Conservation (phyloP, 73 alveolate genomes). For the Vitrella brassicaformis region DNA sequence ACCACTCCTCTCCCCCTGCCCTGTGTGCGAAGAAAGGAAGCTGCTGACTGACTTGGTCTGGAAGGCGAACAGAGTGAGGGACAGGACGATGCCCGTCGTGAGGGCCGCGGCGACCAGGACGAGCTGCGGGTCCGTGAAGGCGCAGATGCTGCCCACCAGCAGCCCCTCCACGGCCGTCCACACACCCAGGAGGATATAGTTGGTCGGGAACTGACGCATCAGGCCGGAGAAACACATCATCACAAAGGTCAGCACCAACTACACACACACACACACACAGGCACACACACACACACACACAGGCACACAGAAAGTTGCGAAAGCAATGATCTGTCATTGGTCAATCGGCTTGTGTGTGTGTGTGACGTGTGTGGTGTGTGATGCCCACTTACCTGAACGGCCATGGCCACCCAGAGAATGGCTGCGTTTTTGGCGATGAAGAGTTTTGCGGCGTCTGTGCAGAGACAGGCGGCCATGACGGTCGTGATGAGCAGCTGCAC, state of each 20-base stretch:
- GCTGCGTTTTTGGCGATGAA: too few species aligned
- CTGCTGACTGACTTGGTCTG: constrained; percentile 43
- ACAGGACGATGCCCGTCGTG: constrained; percentile 55
- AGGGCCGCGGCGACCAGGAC: constrained; percentile 10
- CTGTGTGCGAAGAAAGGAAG: too few species aligned
- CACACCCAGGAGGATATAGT: not conserved
- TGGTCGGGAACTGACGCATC: not conserved
- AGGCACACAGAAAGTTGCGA: too few species aligned
- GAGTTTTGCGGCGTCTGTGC: too few species aligned
- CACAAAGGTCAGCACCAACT: not conserved
- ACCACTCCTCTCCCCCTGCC: too few species aligned
- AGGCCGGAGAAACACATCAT: not conserved
- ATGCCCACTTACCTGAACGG: too few species aligned
- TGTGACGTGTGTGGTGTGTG: too few species aligned
- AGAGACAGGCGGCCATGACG: too few species aligned
- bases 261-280: not conserved
- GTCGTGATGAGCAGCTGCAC: constrained; percentile 61
- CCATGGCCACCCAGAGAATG: too few species aligned
- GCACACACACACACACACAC: too few species aligned
- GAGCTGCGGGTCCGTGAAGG: not conserved
- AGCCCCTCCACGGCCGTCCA: not conserved
- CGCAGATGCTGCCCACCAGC: not conserved
- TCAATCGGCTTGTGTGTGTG: too few species aligned
- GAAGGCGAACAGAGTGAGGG: constrained; percentile 52
- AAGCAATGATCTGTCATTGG: too few species aligned